Evolutionary conservation across 306 rosid genomes (phyloP), one percentile per base, ranked within the genome.

Genomic region (Lathyrus tuberosus): DNA sequence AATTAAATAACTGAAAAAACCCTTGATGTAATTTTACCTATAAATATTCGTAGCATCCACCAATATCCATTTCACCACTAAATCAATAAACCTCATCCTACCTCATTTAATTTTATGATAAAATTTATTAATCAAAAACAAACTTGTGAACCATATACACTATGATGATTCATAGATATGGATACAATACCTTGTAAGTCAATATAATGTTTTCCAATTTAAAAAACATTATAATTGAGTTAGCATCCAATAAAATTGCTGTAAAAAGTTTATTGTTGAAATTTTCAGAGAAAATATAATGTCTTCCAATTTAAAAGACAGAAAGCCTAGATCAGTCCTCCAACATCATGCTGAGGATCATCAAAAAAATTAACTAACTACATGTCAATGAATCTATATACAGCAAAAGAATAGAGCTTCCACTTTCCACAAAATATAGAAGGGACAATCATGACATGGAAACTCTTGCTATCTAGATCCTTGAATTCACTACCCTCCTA

Each of bases 341-440:
- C 80, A 79, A 70, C 60, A 49, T 61, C 72, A 57, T 37, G 28
- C 15, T 13, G 10, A 71, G 26, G 80, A 59, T 71, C 65, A 69
- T 67, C 22, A 62, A 72, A 73, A 76, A 51, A 70, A 24, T 2
- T n/a, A n/a, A 20, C 26, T 78, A 71, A 76, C n/a, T 62, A 53
- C 59, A 20, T 38, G 13, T 42, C 76, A 69, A 80, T 54, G 81
- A 83, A 85, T 82, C 74, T 90, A 93, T 90, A 44, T 84, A 88
- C 96, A 90, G 31, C 69, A 88, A 93, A 93, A 88, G 91, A 93
- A 90, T 86, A 18, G 73, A 67, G 70, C 17, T 44, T 66, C 60
- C 44, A 17, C 31, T 74, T 78, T 69, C 83, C 88, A 72, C 17
- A 41, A 9, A 70, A 57, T 18, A 74, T 59, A 67, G 26, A 44